These are phyloP conservation scores for Ulmus americana DNA, from an alignment of 331 rosid species.

Conservation along the genomic window DNA sequence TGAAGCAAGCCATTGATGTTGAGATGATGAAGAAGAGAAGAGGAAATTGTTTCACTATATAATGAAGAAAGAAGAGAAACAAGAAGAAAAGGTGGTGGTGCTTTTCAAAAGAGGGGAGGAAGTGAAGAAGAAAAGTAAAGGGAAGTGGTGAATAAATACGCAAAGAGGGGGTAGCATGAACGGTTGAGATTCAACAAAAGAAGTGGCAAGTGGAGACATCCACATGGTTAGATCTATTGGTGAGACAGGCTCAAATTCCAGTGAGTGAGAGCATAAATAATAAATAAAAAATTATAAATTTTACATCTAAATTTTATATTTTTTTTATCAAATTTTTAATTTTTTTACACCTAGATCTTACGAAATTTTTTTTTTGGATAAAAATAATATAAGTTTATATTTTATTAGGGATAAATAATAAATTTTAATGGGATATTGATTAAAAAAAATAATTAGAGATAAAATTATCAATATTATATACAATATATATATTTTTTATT, in stretches of 20 bases:
- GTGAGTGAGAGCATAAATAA: too few relatives aligned
- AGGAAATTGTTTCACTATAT: not conserved
- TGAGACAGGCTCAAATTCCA: too few relatives aligned
- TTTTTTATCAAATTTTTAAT: too few relatives aligned
- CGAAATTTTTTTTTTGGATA: rapidly evolving
- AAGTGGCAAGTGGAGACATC: conserved; percentile 23
- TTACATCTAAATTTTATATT: too few relatives aligned
- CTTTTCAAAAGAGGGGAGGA: not conserved
- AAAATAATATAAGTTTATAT: too few relatives aligned
- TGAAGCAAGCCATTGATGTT: conserved; percentile 28
- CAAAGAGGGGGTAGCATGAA: conserved; percentile 25
- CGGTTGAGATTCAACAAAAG: conserved; percentile 43
- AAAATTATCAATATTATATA: too few relatives aligned
- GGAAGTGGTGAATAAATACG: conserved; percentile 39
- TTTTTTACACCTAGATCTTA: too few relatives aligned
- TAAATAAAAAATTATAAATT: too few relatives aligned
- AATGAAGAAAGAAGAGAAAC: conserved; percentile 20
- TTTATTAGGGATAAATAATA: too few relatives aligned
- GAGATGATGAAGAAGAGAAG: not conserved
- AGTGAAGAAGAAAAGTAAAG: conserved; percentile 25
- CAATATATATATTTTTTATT: too few relatives aligned
- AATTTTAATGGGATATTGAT: too few relatives aligned
- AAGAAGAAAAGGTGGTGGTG: conserved; percentile 23
- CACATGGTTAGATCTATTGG: conserved; percentile 29
- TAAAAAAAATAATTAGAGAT: too few relatives aligned